phyloP scores from a whole-genome alignment of 805 yeast genomes.

The Lachancea quebecensis region DNA sequence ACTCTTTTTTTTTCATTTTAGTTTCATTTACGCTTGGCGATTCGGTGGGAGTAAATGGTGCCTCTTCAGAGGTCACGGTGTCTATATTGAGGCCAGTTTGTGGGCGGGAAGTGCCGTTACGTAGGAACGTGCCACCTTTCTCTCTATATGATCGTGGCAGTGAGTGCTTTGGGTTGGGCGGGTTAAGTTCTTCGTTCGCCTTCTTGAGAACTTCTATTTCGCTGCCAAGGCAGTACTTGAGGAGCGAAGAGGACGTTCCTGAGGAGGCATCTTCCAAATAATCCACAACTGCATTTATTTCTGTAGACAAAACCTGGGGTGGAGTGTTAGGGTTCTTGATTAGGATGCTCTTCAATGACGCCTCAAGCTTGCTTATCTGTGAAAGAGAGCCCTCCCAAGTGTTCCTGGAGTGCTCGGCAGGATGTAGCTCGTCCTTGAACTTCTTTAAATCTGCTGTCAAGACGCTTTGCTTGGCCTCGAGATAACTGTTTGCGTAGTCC shows the following conservation, averaged over 20 bases:
- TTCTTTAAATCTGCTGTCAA: constrained; percentile 19
- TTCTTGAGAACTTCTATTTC: constrained; percentile 20
- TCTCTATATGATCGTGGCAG: neutral
- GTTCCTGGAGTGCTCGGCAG: constrained; percentile 12
- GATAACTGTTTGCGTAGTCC: constrained; percentile 19
- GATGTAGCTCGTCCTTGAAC: constrained; percentile 19
- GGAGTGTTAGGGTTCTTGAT: constrained; percentile 1
- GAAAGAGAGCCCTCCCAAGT: constrained; percentile 22
- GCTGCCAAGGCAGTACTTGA: constrained; percentile 4
- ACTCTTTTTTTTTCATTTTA: neutral
- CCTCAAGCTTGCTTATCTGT: constrained; percentile 19
- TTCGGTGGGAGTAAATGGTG: neutral
- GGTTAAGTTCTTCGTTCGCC: constrained; percentile 17
- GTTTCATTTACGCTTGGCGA: neutral
- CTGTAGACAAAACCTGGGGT: neutral
- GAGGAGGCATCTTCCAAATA: constrained; percentile 1
- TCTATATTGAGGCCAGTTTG: constrained; percentile 19
- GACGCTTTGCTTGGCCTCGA: constrained; percentile 19
- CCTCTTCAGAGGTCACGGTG: neutral
- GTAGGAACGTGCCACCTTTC: neutral
- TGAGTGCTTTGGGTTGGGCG: neutral
- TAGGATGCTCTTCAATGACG: constrained; percentile 8
- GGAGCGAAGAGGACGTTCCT: neutral
- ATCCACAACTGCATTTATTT: neutral
- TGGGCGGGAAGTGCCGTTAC: constrained; percentile 26